Conservation (phyloP, 257 asterid genomes). For the Ophiorrhiza pumila region DNA sequence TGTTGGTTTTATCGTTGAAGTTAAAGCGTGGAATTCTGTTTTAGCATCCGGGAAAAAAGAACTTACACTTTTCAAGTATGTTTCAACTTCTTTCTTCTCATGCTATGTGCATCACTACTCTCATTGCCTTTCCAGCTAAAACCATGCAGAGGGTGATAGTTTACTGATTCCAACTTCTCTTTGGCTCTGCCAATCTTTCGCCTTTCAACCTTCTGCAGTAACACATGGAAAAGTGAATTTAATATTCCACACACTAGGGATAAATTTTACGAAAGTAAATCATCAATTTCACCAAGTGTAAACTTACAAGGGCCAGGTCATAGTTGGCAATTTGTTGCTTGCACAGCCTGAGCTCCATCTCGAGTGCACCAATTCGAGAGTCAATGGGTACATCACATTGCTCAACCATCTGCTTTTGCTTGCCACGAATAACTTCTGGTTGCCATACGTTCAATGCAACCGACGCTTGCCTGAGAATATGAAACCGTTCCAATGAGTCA, state of each 20-base stretch:
- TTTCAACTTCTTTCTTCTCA: conserved; percentile 49
- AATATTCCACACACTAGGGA: neutral
- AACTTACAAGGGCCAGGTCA: conserved; percentile 63
- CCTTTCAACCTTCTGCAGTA: conserved; percentile 52
- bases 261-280: neutral
- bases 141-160: conserved; percentile 73
- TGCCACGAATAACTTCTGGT: conserved; percentile 72
- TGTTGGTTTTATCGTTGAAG: too few relatives aligned
- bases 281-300: neutral
- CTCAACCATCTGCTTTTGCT: conserved; percentile 64
- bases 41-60: neutral
- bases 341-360: conserved; percentile 91
- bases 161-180: conserved; percentile 58
- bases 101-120: conserved; percentile 23
- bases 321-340: conserved; percentile 64
- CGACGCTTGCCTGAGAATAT: conserved; percentile 63
- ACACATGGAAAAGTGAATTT: conserved; percentile 16
- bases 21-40: too few relatives aligned
- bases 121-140: conserved; percentile 20
- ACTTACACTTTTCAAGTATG: conserved; percentile 23
- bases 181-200: conserved; percentile 52
- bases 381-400: conserved; percentile 66
- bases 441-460: conserved; percentile 89
- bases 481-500: conserved; percentile 12
- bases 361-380: conserved; percentile 55